phyloP scores from a whole-genome alignment of 768 basidiomycete genomes.

The Russula foetens region DNA sequence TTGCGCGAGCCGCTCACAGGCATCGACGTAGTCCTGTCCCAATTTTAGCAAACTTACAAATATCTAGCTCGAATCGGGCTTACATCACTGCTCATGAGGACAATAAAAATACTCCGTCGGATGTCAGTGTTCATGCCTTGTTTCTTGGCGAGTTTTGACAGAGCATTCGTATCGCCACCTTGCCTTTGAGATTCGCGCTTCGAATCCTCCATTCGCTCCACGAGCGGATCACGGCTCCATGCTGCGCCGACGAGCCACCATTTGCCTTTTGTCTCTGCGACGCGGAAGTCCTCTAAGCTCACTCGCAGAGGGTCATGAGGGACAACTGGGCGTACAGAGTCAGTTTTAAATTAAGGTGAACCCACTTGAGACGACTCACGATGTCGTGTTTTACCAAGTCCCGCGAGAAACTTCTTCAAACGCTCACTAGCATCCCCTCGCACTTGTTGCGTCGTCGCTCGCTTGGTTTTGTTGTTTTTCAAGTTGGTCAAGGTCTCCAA shows the following conservation, averaged over 20 bases:
- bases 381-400: constrained; percentile 69
- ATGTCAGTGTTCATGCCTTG: constrained; percentile 99
- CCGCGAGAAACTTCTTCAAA: constrained; percentile 81
- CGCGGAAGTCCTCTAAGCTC: constrained; percentile 75
- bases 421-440: constrained; percentile 70
- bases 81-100: constrained; percentile 94
- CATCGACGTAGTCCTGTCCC: constrained; percentile 87
- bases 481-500: constrained; percentile 86
- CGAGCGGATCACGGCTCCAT: constrained; percentile 88
- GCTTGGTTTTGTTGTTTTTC: constrained; percentile 83
- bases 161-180: constrained; percentile 29
- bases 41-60: neutral
- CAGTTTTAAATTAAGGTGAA: neutral
- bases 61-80: constrained; percentile 23
- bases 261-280: constrained; percentile 81
- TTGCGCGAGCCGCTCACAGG: constrained; percentile 81
- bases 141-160: constrained; percentile 77
- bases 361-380: constrained; percentile 33
- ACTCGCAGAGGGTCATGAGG: constrained; percentile 83
- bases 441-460: constrained; percentile 53
- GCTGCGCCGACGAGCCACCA: constrained; percentile 99
- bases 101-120: constrained; percentile 82
- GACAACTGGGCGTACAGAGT: constrained; percentile 43
- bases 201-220: constrained; percentile 50
- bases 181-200: constrained; percentile 24